Evolutionary conservation across 208 protist genomes (phyloP).

Genomic region (Histomonas meleagridis): DNA sequence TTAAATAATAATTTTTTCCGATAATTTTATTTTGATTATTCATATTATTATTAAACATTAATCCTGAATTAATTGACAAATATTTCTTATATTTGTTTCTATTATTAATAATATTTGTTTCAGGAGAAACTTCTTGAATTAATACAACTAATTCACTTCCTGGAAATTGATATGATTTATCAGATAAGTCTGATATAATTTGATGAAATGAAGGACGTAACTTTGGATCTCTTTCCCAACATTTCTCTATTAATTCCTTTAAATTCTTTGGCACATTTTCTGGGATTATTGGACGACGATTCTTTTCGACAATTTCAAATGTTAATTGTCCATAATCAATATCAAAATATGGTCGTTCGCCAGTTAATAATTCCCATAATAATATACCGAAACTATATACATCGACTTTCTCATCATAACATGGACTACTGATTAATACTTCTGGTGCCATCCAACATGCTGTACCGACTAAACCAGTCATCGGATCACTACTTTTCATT

Average conservation of each 20-base stretch:
- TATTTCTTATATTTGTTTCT: neutral
- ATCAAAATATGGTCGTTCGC: constrained; percentile 39
- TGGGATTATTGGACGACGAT: neutral
- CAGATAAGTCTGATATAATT: neutral
- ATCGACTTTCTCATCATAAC: constrained; percentile 47
- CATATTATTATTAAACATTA: no score
- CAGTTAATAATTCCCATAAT: constrained; percentile 52
- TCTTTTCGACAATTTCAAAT: neutral
- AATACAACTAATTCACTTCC: neutral
- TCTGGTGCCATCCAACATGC: constrained; percentile 36
- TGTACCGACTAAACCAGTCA: constrained; percentile 28
- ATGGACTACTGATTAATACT: neutral
- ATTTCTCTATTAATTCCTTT: neutral
- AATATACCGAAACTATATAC: constrained; percentile 53
- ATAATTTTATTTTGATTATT: neutral
- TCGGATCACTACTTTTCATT: neutral
- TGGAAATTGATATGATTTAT: neutral
- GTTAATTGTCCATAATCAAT: neutral
- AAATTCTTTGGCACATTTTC: neutral
- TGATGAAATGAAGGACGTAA: neutral
- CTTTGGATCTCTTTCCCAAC: neutral
- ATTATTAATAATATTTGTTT: neutral
- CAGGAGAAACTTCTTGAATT: no score
- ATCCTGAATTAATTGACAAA: neutral
- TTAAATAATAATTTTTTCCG: neutral